Evolutionary conservation across 2,329 filamentous ascomycete species (phyloP).

Genomic region (Fusarium sp.): DNA sequence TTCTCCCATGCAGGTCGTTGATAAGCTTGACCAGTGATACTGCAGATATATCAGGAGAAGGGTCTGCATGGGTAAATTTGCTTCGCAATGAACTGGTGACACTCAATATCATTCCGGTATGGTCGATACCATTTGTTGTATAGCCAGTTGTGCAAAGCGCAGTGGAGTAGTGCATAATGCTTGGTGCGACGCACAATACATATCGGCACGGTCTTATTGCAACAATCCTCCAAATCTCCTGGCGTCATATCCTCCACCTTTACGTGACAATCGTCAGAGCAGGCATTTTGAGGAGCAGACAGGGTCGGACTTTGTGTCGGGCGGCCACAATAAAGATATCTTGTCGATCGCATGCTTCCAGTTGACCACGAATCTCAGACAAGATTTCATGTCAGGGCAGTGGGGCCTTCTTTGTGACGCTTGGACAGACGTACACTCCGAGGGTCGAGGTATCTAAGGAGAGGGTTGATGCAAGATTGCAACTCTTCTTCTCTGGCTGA

Average conservation of each 20-base stretch:
- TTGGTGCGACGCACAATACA: neutral
- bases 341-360: neutral
- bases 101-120: constrained; percentile 26
- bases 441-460: neutral
- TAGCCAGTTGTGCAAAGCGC: constrained; percentile 9
- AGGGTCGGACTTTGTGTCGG: neutral
- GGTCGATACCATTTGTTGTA: constrained; percentile 14
- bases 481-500: neutral
- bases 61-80: neutral
- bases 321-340: neutral
- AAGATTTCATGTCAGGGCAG: neutral
- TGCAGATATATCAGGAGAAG: neutral
- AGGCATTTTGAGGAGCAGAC: neutral
- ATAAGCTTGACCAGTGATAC: neutral
- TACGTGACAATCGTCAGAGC: neutral
- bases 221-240: neutral
- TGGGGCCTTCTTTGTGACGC: neutral
- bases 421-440: neutral
- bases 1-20: neutral
- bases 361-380: neutral
- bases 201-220: neutral
- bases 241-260: neutral
- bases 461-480: neutral
- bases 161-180: neutral
- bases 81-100: constrained; percentile 17